Evolutionary conservation across 208 protist genomes (phyloP).

Genomic region (Vickermania ingenoplastis): DNA sequence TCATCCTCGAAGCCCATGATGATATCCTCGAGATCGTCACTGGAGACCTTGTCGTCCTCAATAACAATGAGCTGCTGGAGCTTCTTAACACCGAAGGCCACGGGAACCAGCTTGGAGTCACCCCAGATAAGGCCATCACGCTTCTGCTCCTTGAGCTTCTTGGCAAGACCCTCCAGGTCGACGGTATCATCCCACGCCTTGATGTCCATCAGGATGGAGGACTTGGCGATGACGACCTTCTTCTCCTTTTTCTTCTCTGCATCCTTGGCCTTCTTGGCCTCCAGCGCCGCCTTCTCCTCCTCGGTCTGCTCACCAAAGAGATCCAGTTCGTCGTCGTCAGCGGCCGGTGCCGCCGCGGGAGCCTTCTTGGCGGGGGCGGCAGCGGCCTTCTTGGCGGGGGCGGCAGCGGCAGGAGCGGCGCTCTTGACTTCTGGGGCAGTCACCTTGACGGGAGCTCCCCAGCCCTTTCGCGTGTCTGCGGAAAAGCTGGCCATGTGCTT

Average conservation of each 20-base stretch:
- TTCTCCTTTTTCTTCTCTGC: slow-evolving; percentile 76
- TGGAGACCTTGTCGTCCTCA: slow-evolving; percentile 93
- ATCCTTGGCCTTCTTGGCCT: slow-evolving; percentile 83
- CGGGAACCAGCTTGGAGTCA: slow-evolving; percentile 80
- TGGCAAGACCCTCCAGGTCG: slow-evolving; percentile 78
- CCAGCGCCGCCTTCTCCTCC: slow-evolving; percentile 77
- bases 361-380: slow-evolving; percentile 5
- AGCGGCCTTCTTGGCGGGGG: slow-evolving; percentile 6
- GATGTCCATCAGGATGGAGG: slow-evolving; percentile 87
- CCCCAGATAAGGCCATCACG: slow-evolving; percentile 90
- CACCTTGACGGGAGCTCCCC: slow-evolving; percentile 45
- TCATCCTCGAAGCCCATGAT: slow-evolving; percentile 91
- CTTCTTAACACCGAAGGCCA: slow-evolving; percentile 95
- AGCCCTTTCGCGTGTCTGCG: slow-evolving; percentile 39
- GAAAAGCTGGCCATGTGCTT: slow-evolving; percentile 67
- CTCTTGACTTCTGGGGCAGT: slow-evolving; percentile 18
- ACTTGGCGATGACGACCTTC: slow-evolving; percentile 80
- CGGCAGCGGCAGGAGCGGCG: slow-evolving; percentile 10
- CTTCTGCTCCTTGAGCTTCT: slow-evolving; percentile 74
- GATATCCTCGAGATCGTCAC: slow-evolving; percentile 90
- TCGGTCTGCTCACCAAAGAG: slow-evolving; percentile 74
- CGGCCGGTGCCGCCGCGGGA: slow-evolving; percentile 8
- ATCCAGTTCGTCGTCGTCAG: slow-evolving; percentile 15
- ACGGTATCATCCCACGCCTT: slow-evolving; percentile 92
- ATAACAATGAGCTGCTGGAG: slow-evolving; percentile 91